Conservation (phyloP, 2,329 filamentous ascomycete species). For the Hymenotorrendiella dingleyae region DNA sequence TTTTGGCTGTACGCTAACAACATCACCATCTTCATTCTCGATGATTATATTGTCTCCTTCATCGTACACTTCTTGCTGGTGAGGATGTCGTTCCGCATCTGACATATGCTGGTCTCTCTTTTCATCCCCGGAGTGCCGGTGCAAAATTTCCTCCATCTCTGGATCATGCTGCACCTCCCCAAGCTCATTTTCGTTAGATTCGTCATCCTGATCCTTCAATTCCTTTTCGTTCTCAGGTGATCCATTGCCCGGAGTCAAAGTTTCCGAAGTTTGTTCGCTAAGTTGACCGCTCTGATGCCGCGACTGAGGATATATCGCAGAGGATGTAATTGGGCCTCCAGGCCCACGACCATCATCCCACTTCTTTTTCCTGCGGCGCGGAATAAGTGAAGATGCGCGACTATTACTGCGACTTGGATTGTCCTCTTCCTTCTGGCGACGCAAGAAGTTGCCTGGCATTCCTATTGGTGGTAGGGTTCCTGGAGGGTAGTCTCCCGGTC, state of each 20-base stretch:
- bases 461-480: slow-evolving; percentile 68
- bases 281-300: slow-evolving; percentile 22
- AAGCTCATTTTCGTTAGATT: slow-evolving; percentile 28
- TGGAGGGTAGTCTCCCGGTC: slow-evolving; percentile 60
- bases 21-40: slow-evolving; percentile 83
- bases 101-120: slow-evolving; percentile 29
- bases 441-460: slow-evolving; percentile 69
- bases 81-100: slow-evolving; percentile 27
- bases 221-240: slow-evolving; percentile 21
- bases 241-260: slow-evolving; percentile 26
- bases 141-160: slow-evolving; percentile 30
- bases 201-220: slow-evolving; percentile 29
- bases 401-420: slow-evolving; percentile 46
- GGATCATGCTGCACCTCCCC: slow-evolving; percentile 31
- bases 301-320: slow-evolving; percentile 71
- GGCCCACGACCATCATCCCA: slow-evolving; percentile 68
- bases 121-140: slow-evolving; percentile 29
- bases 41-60: slow-evolving; percentile 75
- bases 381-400: slow-evolving; percentile 53
- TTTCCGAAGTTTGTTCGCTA: slow-evolving; percentile 26
- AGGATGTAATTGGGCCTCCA: slow-evolving; percentile 83
- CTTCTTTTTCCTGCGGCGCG: slow-evolving; percentile 58
- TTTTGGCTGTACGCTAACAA: slow-evolving; percentile 59
- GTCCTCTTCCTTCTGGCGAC: slow-evolving; percentile 75
- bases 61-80: slow-evolving; percentile 63